Evolutionary conservation across 2,329 filamentous ascomycete genomes (phyloP).

Genomic region (Elsinoe necatrix): DNA sequence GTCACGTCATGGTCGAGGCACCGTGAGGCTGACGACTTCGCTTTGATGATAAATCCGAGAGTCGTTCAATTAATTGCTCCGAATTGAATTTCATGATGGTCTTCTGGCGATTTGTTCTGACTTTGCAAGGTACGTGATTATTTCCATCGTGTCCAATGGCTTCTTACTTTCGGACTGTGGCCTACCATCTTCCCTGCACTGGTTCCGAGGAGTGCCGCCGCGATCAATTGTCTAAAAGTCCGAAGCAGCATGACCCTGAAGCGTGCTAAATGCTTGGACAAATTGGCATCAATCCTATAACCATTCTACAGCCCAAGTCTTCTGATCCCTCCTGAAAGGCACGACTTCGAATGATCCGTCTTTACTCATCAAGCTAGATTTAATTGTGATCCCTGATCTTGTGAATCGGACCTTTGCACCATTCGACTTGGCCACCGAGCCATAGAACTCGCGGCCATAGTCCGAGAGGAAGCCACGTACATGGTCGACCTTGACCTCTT

Average conservation of each 20-base stretch:
- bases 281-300: conserved; percentile 21
- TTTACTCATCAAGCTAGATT: conserved; percentile 46
- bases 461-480: conserved; percentile 51
- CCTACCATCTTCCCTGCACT: not conserved
- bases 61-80: not conserved
- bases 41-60: conserved; percentile 8
- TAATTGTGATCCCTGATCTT: conserved; percentile 48
- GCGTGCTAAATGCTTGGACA: too few relatives aligned
- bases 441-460: conserved; percentile 52
- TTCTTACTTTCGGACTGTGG: not conserved
- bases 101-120: not conserved
- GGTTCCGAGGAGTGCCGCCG: not conserved
- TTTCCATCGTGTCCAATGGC: not conserved
- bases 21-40: not conserved
- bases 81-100: not conserved
- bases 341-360: conserved; percentile 52
- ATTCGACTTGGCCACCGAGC: conserved; percentile 36
- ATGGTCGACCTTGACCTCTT: conserved; percentile 46
- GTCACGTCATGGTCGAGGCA: not conserved
- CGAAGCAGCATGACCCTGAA: too few relatives aligned
- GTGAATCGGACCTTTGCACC: conserved; percentile 49
- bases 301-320: conserved; percentile 49
- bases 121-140: not conserved
- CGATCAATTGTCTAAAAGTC: too few relatives aligned
- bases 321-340: conserved; percentile 55